phyloP scores from a whole-genome alignment of 352 stramenopile species.

The Pythium periplocum region DNA sequence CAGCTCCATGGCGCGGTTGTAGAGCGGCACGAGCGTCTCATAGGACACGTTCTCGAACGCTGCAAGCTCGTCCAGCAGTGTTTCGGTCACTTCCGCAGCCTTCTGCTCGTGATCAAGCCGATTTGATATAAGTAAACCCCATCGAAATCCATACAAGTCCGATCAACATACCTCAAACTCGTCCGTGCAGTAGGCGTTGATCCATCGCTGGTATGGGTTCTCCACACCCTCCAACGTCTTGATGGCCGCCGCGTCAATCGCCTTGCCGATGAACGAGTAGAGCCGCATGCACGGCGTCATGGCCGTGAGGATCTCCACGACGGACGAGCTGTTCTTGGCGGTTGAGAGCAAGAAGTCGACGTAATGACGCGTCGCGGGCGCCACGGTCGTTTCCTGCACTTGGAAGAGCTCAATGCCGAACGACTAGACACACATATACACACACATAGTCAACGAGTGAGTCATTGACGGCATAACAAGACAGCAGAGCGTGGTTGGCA shows the following conservation, averaged over 20 bases:
- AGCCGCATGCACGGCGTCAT: slow-evolving; percentile 52
- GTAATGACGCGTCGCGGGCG: slow-evolving; percentile 35
- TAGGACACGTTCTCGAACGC: slow-evolving; percentile 15
- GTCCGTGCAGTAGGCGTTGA: slow-evolving; percentile 34
- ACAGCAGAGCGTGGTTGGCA: neutral
- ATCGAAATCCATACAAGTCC: no score
- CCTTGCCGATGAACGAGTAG: slow-evolving; percentile 40
- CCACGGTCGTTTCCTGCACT: slow-evolving; percentile 19
- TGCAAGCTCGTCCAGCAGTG: slow-evolving; percentile 30
- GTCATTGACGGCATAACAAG: neutral
- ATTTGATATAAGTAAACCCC: no score
- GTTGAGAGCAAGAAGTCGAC: slow-evolving; percentile 44
- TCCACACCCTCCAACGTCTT: neutral
- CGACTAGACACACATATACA: slow-evolving; percentile 14
- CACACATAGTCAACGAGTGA: neutral
- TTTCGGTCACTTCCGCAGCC: slow-evolving; percentile 22
- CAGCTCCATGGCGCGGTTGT: slow-evolving; percentile 47
- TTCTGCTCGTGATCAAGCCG: slow-evolving; percentile 3
- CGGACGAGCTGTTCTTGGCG: slow-evolving; percentile 22
- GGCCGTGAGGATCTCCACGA: slow-evolving; percentile 38
- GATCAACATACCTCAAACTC: slow-evolving; percentile 27
- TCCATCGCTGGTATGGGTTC: slow-evolving; percentile 43
- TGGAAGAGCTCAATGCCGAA: slow-evolving; percentile 37
- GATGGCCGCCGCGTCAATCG: slow-evolving; percentile 17
- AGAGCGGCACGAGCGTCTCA: slow-evolving; percentile 28